Evolutionary conservation across 495 filamentous ascomycete genomes (phyloP).

Genomic region (Xylaria longipes): DNA sequence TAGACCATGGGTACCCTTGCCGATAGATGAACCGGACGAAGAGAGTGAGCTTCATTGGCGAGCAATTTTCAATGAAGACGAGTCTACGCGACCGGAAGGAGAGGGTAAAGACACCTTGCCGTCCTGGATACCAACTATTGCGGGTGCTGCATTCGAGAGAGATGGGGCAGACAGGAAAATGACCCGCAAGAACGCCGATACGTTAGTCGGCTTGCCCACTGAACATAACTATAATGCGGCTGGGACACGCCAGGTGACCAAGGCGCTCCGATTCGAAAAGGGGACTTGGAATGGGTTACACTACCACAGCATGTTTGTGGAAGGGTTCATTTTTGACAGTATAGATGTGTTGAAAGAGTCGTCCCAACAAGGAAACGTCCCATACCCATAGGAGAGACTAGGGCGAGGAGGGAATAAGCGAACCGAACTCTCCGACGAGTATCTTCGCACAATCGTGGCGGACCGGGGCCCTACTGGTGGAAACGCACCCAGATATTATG

Average conservation of each 20-base stretch:
- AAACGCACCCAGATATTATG: too few relatives aligned
- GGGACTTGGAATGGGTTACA: slow-evolving; percentile 35
- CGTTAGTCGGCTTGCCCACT: slow-evolving; percentile 40
- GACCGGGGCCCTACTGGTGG: too few relatives aligned
- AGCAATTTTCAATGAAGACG: neutral
- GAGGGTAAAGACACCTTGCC: neutral
- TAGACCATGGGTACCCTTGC: slow-evolving; percentile 19
- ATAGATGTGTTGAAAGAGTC: slow-evolving; percentile 32
- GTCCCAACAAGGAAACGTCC: slow-evolving; percentile 33
- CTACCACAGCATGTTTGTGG: slow-evolving; percentile 45
- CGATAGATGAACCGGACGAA: neutral
- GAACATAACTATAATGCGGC: slow-evolving; percentile 31
- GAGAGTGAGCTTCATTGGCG: neutral
- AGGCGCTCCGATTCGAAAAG: slow-evolving; percentile 34
- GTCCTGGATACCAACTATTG: slow-evolving; percentile 30
- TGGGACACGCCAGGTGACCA: slow-evolving; percentile 26
- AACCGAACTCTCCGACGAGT: too few relatives aligned
- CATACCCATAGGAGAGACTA: slow-evolving; percentile 22
- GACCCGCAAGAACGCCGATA: slow-evolving; percentile 47
- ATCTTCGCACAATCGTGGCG: too few relatives aligned
- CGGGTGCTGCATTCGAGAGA: slow-evolving; percentile 26
- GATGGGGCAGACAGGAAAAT: slow-evolving; percentile 28
- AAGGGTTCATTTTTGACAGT: slow-evolving; percentile 45
- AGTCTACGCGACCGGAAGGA: neutral
- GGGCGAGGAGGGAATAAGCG: neutral